Conservation (phyloP, 805 yeast genomes). For the Blastobotrys terrestris region DNA sequence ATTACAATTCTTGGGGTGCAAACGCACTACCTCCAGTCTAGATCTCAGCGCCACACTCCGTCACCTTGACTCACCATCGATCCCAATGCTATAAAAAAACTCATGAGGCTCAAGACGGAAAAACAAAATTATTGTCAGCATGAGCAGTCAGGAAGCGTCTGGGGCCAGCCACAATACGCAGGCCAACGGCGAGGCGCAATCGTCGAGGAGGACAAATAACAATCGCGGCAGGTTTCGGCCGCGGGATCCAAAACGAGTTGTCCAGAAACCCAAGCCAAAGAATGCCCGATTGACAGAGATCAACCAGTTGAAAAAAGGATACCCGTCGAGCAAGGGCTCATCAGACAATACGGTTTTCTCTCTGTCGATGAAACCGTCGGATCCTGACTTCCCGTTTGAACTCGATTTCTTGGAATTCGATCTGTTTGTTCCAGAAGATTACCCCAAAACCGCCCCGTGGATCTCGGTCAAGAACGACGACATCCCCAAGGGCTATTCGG, state of each 20-base stretch:
- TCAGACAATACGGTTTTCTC: slow-evolving; percentile 7
- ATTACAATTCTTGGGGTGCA: no score
- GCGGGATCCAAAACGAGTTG: not conserved
- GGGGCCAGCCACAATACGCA: not conserved
- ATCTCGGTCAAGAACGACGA: slow-evolving; percentile 57
- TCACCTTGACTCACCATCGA: not conserved
- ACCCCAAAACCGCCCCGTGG: slow-evolving; percentile 47
- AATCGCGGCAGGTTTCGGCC: slow-evolving; percentile 10
- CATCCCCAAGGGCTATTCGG: slow-evolving; percentile 62
- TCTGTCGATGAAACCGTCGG: slow-evolving; percentile 42
- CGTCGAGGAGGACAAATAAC: not conserved
- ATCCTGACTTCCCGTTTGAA: slow-evolving; percentile 70
- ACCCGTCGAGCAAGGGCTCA: slow-evolving; percentile 3
- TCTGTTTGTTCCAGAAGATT: slow-evolving; percentile 48
- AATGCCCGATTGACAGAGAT: slow-evolving; percentile 9
- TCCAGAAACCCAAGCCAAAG: slow-evolving; percentile 13
- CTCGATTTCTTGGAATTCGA: slow-evolving; percentile 47
- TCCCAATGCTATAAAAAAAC: not conserved
- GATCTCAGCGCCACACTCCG: not conserved
- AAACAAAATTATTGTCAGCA: not conserved
- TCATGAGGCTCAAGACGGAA: not conserved
- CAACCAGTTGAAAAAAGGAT: slow-evolving; percentile 15
- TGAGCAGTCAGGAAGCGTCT: not conserved
- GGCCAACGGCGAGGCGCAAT: not conserved
- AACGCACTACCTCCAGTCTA: not conserved